Evolutionary conservation across 805 yeast genomes (phyloP).

Genomic region (Candida anglica): DNA sequence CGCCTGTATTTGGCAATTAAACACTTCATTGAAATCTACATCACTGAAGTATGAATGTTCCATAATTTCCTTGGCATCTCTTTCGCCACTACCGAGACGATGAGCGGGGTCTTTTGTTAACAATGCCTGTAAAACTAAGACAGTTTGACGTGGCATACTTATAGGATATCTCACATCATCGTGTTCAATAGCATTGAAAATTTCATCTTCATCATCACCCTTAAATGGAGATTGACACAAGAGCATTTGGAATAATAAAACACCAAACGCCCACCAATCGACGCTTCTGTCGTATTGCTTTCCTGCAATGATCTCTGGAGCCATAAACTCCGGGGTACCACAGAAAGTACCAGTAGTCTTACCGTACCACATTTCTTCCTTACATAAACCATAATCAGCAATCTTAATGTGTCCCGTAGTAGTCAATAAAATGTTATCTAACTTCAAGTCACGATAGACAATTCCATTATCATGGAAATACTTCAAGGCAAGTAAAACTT

Average conservation of each 20-base stretch:
- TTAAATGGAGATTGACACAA: slow-evolving; percentile 95
- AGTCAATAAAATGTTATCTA: slow-evolving; percentile 88
- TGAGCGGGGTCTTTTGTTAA: slow-evolving; percentile 82
- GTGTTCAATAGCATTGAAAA: slow-evolving; percentile 90
- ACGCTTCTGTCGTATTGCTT: slow-evolving; percentile 91
- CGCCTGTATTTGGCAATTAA: slow-evolving; percentile 67
- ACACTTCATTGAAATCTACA: slow-evolving; percentile 84
- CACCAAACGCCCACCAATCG: slow-evolving; percentile 99
- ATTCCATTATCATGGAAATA: slow-evolving; percentile 95
- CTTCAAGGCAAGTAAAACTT: slow-evolving; percentile 84
- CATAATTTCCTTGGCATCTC: slow-evolving; percentile 93
- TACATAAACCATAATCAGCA: slow-evolving; percentile 97
- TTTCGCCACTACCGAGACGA: slow-evolving; percentile 82
- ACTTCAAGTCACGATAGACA: slow-evolving; percentile 91
- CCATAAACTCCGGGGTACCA: slow-evolving; percentile 99
- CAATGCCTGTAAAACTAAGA: slow-evolving; percentile 85
- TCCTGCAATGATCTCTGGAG: slow-evolving; percentile 94
- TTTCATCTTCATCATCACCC: slow-evolving; percentile 96
- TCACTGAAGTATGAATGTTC: slow-evolving; percentile 90
- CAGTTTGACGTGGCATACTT: slow-evolving; percentile 96
- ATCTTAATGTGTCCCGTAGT: slow-evolving; percentile 92
- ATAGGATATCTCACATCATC: slow-evolving; percentile 97
- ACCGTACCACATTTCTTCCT: slow-evolving; percentile 84
- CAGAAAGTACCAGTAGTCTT: slow-evolving; percentile 91
- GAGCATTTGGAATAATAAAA: slow-evolving; percentile 91